Percentiles rank a stretch among this genome's conserved stretches.
Evolutionary conservation across 2,329 filamentous ascomycete species (phyloP).

Genomic region (Nemania sp.): DNA sequence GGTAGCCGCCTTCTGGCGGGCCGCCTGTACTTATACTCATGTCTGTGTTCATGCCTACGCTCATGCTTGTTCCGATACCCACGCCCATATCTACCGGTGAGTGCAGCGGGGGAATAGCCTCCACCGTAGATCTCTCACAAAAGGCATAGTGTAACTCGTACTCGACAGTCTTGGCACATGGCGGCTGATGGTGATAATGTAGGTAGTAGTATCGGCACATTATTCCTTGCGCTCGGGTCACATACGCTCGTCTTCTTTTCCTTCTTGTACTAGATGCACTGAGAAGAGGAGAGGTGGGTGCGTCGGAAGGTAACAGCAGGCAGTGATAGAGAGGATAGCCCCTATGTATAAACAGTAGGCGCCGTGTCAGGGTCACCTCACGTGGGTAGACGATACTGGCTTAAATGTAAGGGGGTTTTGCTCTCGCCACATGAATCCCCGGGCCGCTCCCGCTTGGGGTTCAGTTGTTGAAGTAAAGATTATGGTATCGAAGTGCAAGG

Average conservation of each 20-base stretch:
- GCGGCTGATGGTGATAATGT: constrained; percentile 63
- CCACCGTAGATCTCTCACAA: constrained; percentile 54
- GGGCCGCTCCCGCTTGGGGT: neutral
- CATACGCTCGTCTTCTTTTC: neutral
- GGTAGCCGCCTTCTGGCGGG: neutral
- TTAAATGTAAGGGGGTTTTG: neutral
- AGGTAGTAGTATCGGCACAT: constrained; percentile 66
- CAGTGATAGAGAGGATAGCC: neutral
- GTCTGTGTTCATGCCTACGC: neutral
- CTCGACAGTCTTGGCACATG: constrained; percentile 57
- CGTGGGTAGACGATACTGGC: neutral
- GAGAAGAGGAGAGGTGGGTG: neutral
- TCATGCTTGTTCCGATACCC: neutral
- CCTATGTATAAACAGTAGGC: neutral
- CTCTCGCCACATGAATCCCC: neutral
- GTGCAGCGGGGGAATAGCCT: constrained; percentile 38
- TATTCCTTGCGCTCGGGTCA: constrained; percentile 11
- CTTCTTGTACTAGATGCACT: neutral
- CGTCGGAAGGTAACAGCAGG: neutral
- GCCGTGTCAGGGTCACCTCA: neutral
- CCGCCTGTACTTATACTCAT: neutral
- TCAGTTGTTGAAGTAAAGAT: neutral
- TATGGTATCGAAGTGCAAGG: neutral
- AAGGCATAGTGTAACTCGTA: constrained; percentile 59
- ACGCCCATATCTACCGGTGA: no score